Percentiles rank a stretch among this genome's conserved stretches.
Conservation (phyloP, 805 yeast species). For the Candida adriatica region DNA sequence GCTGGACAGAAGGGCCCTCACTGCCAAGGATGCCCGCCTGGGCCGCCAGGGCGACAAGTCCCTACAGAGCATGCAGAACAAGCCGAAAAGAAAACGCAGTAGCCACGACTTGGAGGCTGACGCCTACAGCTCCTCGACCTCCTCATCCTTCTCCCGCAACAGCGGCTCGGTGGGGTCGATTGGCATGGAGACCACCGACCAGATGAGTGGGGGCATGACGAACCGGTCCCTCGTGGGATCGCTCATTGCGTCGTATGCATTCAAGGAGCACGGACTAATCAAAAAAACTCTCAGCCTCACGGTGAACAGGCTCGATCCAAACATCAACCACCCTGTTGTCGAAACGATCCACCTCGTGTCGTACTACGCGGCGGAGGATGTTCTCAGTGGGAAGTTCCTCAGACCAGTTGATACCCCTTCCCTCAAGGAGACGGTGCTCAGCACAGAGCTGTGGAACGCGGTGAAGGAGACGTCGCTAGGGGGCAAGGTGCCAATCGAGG, state of each 20-base stretch:
- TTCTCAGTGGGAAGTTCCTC: slow-evolving; percentile 44
- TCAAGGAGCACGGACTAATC: slow-evolving; percentile 66
- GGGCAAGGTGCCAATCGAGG: slow-evolving; percentile 41
- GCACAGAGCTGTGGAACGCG: slow-evolving; percentile 45
- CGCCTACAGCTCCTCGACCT: not conserved
- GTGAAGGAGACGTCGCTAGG: slow-evolving; percentile 55
- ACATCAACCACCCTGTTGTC: slow-evolving; percentile 11
- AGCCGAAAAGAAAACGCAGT: not conserved
- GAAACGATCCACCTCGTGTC: slow-evolving; percentile 64
- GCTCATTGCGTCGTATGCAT: slow-evolving; percentile 51
- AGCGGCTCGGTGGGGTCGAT: not conserved
- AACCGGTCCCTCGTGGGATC: slow-evolving; percentile 47
- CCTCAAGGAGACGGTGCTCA: slow-evolving; percentile 42
- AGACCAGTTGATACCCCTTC: slow-evolving; percentile 50
- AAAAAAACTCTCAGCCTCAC: slow-evolving; percentile 67
- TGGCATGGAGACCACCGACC: not conserved
- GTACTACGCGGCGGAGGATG: slow-evolving; percentile 75
- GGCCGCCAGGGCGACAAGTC: slow-evolving; percentile 4
- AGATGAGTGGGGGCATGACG: slow-evolving; percentile 8
- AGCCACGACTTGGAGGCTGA: not conserved
- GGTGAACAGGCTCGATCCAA: slow-evolving; percentile 11
- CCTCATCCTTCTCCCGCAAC: not conserved
- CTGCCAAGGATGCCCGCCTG: slow-evolving; percentile 7
- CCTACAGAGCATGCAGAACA: too few relatives aligned
- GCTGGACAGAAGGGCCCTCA: slow-evolving; percentile 35